A percentile compares a stretch with the other conserved stretches of the same genome.
phyloP scores from a whole-genome alignment of 2,329 filamentous ascomycete species.

The Coniochaeta hoffmannii region DNA sequence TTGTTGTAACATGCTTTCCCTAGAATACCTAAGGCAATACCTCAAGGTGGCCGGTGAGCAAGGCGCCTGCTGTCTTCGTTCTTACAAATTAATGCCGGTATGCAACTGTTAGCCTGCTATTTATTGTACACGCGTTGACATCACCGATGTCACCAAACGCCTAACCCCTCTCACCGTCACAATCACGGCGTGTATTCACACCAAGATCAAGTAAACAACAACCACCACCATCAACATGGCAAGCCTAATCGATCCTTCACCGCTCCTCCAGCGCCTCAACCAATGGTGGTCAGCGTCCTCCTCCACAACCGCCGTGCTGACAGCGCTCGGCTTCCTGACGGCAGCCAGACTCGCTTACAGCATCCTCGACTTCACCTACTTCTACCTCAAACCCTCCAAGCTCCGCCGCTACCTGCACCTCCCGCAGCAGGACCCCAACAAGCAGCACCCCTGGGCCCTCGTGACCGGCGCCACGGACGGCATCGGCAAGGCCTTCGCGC shows the following conservation, averaged over 20 bases:
- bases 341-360: not conserved
- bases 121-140: not conserved
- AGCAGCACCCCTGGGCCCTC: constrained; percentile 34
- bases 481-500: constrained; percentile 42
- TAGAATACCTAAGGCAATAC: too few relatives aligned
- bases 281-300: not conserved
- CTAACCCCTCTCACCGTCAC: too few relatives aligned
- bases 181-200: too few relatives aligned
- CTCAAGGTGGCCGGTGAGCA: too few relatives aligned
- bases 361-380: constrained; percentile 1
- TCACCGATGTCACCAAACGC: too few relatives aligned
- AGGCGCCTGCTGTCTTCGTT: too few relatives aligned
- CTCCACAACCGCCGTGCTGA: not conserved
- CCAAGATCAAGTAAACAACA: not conserved
- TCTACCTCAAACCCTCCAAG: constrained; percentile 13
- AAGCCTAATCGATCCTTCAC: not conserved
- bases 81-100: not conserved
- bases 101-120: not conserved
- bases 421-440: constrained; percentile 4
- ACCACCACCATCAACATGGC: not conserved
- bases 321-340: not conserved
- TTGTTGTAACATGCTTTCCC: too few relatives aligned
- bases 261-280: not conserved
- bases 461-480: constrained; percentile 48
- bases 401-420: constrained; percentile 16